These are phyloP conservation scores for Rhizopus delemar DNA, from an alignment of 371 early-diverging fungal species.

Conservation along the genomic window DNA sequence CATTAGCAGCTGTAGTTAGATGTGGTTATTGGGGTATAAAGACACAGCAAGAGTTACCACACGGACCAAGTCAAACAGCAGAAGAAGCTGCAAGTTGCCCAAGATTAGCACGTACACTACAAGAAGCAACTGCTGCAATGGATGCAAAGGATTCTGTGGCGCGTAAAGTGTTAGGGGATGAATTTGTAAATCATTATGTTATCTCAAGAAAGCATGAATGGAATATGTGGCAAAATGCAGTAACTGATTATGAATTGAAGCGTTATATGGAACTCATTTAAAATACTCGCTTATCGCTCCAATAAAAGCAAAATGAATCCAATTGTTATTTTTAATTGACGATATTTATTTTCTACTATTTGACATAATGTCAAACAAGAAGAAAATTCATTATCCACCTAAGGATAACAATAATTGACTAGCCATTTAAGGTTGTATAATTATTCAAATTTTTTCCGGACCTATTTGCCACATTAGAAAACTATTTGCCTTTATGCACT, in stretches of 20 bases:
- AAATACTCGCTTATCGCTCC: not conserved
- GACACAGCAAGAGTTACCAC: constrained; percentile 57
- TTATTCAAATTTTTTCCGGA: no score
- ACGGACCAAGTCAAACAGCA: constrained; percentile 32
- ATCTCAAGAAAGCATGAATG: constrained; percentile 76
- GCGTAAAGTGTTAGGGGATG: constrained; percentile 71
- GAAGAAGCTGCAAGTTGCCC: constrained; percentile 22
- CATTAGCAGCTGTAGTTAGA: constrained; percentile 72
- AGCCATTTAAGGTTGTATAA: no score
- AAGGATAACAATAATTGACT: no score
- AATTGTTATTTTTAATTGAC: no score
- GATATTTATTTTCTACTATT: no score
- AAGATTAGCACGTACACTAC: constrained; percentile 64
- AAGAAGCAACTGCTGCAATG: constrained; percentile 71
- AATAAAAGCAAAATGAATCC: no score
- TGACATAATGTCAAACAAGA: no score
- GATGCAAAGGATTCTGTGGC: constrained; percentile 66
- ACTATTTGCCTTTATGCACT: no score
- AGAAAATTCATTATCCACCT: no score
- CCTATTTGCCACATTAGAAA: no score
- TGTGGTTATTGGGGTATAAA: constrained; percentile 77
- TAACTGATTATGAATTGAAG: constrained; percentile 77
- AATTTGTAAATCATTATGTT: constrained; percentile 78
- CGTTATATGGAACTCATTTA: constrained; percentile 72
- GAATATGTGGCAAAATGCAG: constrained; percentile 70